Percentiles rank a stretch among this genome's conserved stretches.
phyloP scores from a whole-genome alignment of 495 filamentous ascomycete species.

The Neurospora hispaniola region DNA sequence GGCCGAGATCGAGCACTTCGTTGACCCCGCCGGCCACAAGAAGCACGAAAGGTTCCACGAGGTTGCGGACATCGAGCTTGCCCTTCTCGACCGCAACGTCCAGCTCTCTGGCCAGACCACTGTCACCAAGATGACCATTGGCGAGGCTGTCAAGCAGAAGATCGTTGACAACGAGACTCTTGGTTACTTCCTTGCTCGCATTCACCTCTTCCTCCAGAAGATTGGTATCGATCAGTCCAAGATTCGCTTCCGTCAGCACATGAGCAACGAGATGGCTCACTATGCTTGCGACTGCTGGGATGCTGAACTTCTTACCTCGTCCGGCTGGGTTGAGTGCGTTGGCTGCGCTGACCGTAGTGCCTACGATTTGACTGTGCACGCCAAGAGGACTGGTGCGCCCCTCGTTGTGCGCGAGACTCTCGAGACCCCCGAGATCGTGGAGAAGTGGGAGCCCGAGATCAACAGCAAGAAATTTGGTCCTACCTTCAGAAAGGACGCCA shows the following conservation, averaged over 20 bases:
- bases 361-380: conserved; percentile 68
- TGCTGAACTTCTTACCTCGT: conserved; percentile 65
- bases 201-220: conserved; percentile 60
- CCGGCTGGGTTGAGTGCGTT: conserved; percentile 82
- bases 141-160: conserved; percentile 56
- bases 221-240: conserved; percentile 61
- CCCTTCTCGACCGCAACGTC: conserved; percentile 57
- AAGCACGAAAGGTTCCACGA: conserved; percentile 60
- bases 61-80: conserved; percentile 54
- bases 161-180: conserved; percentile 77
- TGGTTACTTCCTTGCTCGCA: conserved; percentile 77
- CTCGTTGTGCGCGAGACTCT: conserved; percentile 56
- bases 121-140: conserved; percentile 49
- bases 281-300: conserved; percentile 83
- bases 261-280: conserved; percentile 70
- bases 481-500: conserved; percentile 70
- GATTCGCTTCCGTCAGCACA: conserved; percentile 77
- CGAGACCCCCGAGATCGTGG: conserved; percentile 52
- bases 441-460: conserved; percentile 66
- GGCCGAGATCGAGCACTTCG: conserved; percentile 77
- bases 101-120: conserved; percentile 62
- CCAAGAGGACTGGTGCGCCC: conserved; percentile 69
- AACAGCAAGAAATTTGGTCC: conserved; percentile 79
- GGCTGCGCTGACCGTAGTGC: conserved; percentile 77
- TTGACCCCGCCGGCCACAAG: conserved; percentile 61